Evolutionary conservation across 2,329 filamentous ascomycete species (phyloP).

Genomic region (Leptographium wingfieldii): DNA sequence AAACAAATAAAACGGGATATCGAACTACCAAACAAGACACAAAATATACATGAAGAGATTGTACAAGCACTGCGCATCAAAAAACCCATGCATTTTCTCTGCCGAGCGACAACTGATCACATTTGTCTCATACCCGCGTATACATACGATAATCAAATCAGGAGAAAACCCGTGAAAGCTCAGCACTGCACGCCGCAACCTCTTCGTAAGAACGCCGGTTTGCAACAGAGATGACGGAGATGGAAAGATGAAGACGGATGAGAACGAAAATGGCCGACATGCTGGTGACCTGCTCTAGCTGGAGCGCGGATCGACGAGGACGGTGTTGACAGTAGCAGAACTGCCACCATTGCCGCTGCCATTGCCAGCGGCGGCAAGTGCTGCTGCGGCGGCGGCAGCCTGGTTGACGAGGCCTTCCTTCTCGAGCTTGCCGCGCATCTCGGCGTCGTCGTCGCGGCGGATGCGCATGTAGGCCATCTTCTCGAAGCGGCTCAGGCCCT

Average conservation of each 20-base stretch:
- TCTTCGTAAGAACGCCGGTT: too few species aligned
- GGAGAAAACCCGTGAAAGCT: not conserved
- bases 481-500: slow-evolving; percentile 70
- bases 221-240: too few species aligned
- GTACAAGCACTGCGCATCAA: not conserved
- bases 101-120: not conserved
- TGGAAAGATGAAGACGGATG: too few species aligned
- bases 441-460: slow-evolving; percentile 49
- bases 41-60: not conserved
- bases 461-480: slow-evolving; percentile 76
- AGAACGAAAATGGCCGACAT: too few species aligned
- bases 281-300: slow-evolving; percentile 23
- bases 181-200: too few species aligned
- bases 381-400: not conserved
- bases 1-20: not conserved
- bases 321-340: not conserved
- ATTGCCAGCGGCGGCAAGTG: not conserved
- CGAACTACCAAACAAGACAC: not conserved
- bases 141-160: not conserved
- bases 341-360: not conserved
- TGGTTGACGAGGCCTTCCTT: slow-evolving; percentile 26
- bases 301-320: slow-evolving; percentile 28
- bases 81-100: not conserved
- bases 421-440: slow-evolving; percentile 33
- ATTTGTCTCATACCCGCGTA: not conserved